Conservation (phyloP, 139 green algal species). For the Closterium sp. region DNA sequence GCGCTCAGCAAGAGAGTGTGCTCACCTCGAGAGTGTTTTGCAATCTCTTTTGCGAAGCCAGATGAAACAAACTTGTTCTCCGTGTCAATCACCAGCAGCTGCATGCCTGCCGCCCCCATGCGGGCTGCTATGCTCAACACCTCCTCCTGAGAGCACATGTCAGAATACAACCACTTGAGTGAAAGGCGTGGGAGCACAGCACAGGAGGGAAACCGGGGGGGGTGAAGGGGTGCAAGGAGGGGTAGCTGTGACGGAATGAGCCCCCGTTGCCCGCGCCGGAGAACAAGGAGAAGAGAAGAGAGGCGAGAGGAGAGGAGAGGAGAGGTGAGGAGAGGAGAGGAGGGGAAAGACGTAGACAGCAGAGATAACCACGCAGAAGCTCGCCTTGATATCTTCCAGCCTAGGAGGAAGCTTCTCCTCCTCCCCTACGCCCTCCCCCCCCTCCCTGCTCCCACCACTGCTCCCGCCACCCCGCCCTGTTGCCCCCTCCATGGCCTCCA, state of each 20-base stretch:
- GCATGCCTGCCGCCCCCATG: constrained; percentile 62
- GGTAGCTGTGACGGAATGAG: background rate
- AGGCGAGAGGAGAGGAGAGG: too few relatives aligned
- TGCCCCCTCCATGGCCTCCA: constrained; percentile 80
- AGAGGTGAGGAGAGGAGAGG: too few relatives aligned
- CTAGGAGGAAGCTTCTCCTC: background rate
- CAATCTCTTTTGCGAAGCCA: constrained; percentile 93
- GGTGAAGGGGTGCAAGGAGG: background rate
- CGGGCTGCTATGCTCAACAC: constrained; percentile 85
- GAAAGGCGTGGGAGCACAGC: too few relatives aligned
- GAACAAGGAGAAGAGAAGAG: background rate
- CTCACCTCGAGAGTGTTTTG: constrained; percentile 59
- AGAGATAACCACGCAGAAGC: background rate
- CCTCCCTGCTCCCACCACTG: constrained; percentile 23
- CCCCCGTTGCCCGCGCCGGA: too few relatives aligned
- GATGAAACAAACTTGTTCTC: constrained; percentile 70
- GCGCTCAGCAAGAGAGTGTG: background rate
- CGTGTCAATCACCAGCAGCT: constrained; percentile 86
- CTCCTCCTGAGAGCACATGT: constrained; percentile 49
- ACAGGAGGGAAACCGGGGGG: too few relatives aligned
- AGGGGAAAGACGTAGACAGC: background rate
- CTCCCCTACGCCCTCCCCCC: background rate
- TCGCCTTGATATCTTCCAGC: background rate
- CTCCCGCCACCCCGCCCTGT: constrained; percentile 68
- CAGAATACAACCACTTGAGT: too few relatives aligned